Evolutionary conservation across 495 filamentous ascomycete genomes (phyloP).

Genomic region (Cetradonia linearis): DNA sequence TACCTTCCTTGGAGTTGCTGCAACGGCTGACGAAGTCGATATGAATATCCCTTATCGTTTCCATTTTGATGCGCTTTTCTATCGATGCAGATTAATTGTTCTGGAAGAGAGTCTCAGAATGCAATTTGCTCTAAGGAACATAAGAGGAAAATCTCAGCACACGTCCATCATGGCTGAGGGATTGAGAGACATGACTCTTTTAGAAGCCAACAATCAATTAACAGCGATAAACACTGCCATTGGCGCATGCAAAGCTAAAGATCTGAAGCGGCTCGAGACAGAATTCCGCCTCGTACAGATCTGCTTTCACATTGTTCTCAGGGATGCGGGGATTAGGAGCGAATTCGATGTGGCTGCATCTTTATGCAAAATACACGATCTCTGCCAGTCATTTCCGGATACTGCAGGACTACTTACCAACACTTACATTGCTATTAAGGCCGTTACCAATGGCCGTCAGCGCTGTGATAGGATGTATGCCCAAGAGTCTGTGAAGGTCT

Average conservation of each 20-base stretch:
- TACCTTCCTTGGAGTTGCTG: constrained; percentile 4
- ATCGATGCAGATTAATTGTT: constrained; percentile 17
- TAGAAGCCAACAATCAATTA: constrained; percentile 1
- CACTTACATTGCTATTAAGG: constrained; percentile 8
- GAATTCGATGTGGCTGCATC: constrained; percentile 7
- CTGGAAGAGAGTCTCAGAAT: constrained; percentile 21
- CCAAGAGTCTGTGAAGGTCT: constrained; percentile 12
- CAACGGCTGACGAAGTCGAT: background rate
- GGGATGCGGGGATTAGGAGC: background rate
- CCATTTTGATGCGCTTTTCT: constrained; percentile 18
- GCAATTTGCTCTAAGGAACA: background rate
- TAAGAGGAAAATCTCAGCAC: constrained; percentile 13
- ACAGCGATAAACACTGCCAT: constrained; percentile 9
- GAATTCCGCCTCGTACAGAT: constrained; percentile 19
- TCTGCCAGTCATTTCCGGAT: constrained; percentile 15
- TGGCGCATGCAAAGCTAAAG: constrained; percentile 1
- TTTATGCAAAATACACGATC: background rate
- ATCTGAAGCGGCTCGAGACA: constrained; percentile 21
- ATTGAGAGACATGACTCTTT: constrained; percentile 2
- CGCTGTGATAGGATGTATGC: background rate
- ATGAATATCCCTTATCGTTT: constrained; percentile 13
- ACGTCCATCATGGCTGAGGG: constrained; percentile 10
- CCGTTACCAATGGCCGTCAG: background rate
- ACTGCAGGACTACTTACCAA: constrained; percentile 15
- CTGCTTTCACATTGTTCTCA: constrained; percentile 14